Evolutionary conservation across 2,329 filamentous ascomycete species (phyloP).

Genomic region (Neopestalotiopsis sp.): DNA sequence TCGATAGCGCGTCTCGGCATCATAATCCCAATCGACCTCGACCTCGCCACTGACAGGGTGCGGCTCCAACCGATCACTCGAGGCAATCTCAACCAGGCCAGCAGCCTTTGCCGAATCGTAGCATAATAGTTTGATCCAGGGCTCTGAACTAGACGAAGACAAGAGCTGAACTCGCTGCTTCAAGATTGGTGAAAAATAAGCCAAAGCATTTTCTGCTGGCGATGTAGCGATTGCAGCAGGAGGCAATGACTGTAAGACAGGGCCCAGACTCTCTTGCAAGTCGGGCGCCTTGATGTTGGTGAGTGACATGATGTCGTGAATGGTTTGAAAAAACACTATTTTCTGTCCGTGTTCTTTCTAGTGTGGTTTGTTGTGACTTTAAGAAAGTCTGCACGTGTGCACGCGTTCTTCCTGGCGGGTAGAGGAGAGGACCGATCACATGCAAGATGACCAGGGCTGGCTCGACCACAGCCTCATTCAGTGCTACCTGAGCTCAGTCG

Average conservation of each 20-base stretch:
- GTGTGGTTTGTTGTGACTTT: not conserved
- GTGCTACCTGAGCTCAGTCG: not conserved
- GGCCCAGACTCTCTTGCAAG: constrained; percentile 54
- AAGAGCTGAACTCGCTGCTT: constrained; percentile 71
- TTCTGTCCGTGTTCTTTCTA: not conserved
- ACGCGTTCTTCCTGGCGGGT: not conserved
- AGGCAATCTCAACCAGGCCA: constrained; percentile 65
- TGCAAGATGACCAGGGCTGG: not conserved
- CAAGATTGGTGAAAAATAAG: constrained; percentile 68
- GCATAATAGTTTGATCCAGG: constrained; percentile 76
- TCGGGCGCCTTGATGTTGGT: constrained; percentile 48
- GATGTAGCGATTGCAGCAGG: constrained; percentile 62
- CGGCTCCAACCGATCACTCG: constrained; percentile 71
- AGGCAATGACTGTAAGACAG: constrained; percentile 64
- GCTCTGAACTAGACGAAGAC: constrained; percentile 59
- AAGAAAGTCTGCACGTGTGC: not conserved
- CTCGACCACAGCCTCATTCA: not conserved
- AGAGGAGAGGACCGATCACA: not conserved
- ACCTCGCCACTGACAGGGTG: constrained; percentile 82
- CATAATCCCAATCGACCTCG: constrained; percentile 72
- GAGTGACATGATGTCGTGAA: constrained; percentile 22
- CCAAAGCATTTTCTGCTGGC: constrained; percentile 61
- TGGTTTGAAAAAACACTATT: not conserved
- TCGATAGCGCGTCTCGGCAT: constrained; percentile 66
- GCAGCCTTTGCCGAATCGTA: constrained; percentile 65